These are phyloP conservation scores for Acephala macrosclerotiorum DNA, from an alignment of 2,329 filamentous ascomycete species.

Conservation along the genomic window DNA sequence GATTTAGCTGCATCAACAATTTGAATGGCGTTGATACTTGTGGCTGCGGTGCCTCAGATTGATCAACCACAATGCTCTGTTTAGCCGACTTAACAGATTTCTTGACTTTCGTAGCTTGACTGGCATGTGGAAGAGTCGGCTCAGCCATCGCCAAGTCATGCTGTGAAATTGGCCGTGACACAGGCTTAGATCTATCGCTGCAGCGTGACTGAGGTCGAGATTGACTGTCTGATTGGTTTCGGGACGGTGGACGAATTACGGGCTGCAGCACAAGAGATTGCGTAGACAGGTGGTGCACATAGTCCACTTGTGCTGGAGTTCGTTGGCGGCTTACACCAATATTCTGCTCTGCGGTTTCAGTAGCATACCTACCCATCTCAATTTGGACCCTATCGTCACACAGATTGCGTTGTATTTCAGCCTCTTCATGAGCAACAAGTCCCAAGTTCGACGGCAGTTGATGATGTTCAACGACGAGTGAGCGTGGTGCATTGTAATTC, in stretches of 20 bases:
- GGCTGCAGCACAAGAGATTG: not conserved
- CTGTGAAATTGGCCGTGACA: constrained; percentile 11
- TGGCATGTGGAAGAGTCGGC: not conserved
- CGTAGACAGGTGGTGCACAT: not conserved
- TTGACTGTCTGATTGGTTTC: not conserved
- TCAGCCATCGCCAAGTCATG: not conserved
- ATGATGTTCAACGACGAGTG: not conserved
- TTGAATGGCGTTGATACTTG: not conserved
- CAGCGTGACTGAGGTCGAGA: constrained; percentile 13
- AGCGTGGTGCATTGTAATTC: not conserved
- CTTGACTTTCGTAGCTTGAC: constrained; percentile 15
- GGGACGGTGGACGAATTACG: not conserved
- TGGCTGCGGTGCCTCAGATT: not conserved
- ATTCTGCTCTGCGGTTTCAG: not conserved
- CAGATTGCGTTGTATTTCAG: not conserved
- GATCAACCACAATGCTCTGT: not conserved
- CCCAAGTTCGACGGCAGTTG: not conserved
- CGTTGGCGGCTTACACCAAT: not conserved
- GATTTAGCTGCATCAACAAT: not conserved
- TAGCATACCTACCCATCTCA: not conserved
- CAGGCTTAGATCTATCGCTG: constrained; percentile 15
- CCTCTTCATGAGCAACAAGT: not conserved
- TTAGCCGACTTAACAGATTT: constrained; percentile 13
- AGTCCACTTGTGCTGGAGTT: not conserved
- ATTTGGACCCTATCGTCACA: not conserved